Conservation (phyloP, 106 monocot genomes). For the Vanilla planifolia region DNA sequence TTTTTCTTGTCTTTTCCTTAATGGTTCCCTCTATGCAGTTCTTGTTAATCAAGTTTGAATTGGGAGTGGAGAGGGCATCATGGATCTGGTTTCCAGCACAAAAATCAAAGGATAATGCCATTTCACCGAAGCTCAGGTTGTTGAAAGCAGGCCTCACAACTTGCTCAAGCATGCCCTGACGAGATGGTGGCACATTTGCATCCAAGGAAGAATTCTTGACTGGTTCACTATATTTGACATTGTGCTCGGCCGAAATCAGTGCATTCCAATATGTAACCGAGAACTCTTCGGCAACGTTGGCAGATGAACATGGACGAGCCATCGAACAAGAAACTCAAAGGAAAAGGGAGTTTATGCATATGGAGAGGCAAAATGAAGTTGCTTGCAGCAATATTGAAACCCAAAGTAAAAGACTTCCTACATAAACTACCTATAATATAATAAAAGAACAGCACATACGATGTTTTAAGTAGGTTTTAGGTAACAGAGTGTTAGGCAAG, state of each 20-base stretch:
- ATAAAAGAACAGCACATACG: constrained; percentile 3
- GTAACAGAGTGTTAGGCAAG: neutral
- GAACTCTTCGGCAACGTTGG: constrained; percentile 15
- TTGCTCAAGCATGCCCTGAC: constrained; percentile 4
- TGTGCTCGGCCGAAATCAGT: constrained; percentile 12
- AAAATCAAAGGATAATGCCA: constrained; percentile 15
- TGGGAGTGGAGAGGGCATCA: constrained; percentile 1
- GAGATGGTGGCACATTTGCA: neutral
- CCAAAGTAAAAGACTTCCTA: neutral
- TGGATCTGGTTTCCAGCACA: constrained; percentile 5
- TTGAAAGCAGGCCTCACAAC: constrained; percentile 17
- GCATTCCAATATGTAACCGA: constrained; percentile 27
- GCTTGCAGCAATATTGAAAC: neutral
- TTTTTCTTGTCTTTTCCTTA: constrained; percentile 51
- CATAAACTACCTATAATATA: neutral
- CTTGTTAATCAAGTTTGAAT: constrained; percentile 16
- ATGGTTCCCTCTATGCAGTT: constrained; percentile 19
- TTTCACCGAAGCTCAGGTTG: constrained; percentile 14
- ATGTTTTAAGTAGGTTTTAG: no score
- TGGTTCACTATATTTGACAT: constrained; percentile 11
- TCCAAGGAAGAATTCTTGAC: constrained; percentile 8
- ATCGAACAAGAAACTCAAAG: constrained; percentile 22
- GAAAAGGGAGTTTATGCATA: no score
- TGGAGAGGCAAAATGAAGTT: constrained; percentile 1
- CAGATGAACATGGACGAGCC: constrained; percentile 20